Base-by-base conservation (phyloP, 345 rosid genomes). In the Bruguiera parviflora region DNA sequence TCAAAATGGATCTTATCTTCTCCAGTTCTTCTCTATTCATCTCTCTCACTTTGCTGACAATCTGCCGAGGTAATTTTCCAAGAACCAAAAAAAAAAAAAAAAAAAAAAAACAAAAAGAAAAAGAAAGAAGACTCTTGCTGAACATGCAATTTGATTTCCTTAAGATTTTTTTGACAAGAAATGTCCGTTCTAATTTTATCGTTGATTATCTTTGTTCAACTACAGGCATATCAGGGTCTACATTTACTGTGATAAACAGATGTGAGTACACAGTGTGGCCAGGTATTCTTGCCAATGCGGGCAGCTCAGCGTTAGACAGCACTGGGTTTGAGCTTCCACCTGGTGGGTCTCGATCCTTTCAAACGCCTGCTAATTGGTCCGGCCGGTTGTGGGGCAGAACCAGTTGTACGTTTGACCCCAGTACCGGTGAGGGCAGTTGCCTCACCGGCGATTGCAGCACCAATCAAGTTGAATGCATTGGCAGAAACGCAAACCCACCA, bases 341-440 rank as follows among this genome's bases (percentile, higher is more conserved):
- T 0, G 80, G 80, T 9, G 76, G 18, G 28, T 62, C 80, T 13
- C 67, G 67, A 22, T 67, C 80, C 15, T 63, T 77, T 20, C 75
- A 58, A 32, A 55, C 73, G 1, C 80, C 76, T 4, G 73, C 80
- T 1, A 67, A 63, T 61, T 77, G 76, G 80, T 71, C 80, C 7
- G 80, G 80, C 24, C 73, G 80, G 37, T 67, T 77, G 35, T 77
- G 80, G 80, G 80, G 76, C 25, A 68, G 80, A 47, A 77, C 73
- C 27, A 62, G 76, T 28, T 77, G 80, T 63, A 39, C 75, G 39
- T 67, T 72, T 28, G 80, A 77, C 62, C 68, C 75, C 6, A 39
- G 47, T 6, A 77, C 73, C 3, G 68, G 64, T 3, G 69, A 77
- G 39, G 75, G 75, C 6, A 67, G 66, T 52, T 77, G 80, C 76